Evolutionary conservation across 495 filamentous ascomycete genomes (phyloP), one percentile per base, ranked within the genome.

Genomic region (Ramalina intermedia): DNA sequence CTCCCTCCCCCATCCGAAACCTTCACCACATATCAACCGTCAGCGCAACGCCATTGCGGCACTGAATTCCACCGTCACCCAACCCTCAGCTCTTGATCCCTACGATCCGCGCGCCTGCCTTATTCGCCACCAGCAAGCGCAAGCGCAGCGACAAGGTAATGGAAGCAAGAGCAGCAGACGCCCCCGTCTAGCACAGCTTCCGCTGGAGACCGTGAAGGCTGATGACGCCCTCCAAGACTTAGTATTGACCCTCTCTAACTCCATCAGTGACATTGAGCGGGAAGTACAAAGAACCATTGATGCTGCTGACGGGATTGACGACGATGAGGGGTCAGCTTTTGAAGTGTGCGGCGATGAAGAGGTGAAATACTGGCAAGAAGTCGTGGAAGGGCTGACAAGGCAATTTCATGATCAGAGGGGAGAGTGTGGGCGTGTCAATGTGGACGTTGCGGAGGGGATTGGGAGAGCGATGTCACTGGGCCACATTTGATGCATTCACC

Each of bases 11-110:
- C 44, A 20, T 39, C 46, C 20, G 40, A 24, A 33, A 33, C 29
- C 29, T 29, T 63, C 65, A 16, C 64, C 66, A 7, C 61, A 69
- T 45, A 53, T 53, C 18, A 66, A 67, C 47, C 57, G 66, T 17
- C 66, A 67, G 43, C 53, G 57, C 24, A 57, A 58, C 33, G 66
- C 66, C 2, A 55, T 63, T 27, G 60, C 59, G 12, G 53, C 55
- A 17, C 47, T 69, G 2, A 56, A 54, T 26, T 45, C 43, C 3
- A 8, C 41, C 9, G 11, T n/a, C 23, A 1, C 14, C 35, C 17
- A 41, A 14, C 20, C 20, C 6, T 1, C 37, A 20, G 13, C 16
- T 0, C 40, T 58, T 14, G 24, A 47, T 8, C 35, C 51, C 14
- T 27, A 27, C 33, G 56, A 61, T 41, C 56, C 58, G 9, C 46